Evolutionary conservation across 164 flowering plant species (phyloP), one percentile per base, ranked within the genome.

Genomic region (Akebia trifoliata): DNA sequence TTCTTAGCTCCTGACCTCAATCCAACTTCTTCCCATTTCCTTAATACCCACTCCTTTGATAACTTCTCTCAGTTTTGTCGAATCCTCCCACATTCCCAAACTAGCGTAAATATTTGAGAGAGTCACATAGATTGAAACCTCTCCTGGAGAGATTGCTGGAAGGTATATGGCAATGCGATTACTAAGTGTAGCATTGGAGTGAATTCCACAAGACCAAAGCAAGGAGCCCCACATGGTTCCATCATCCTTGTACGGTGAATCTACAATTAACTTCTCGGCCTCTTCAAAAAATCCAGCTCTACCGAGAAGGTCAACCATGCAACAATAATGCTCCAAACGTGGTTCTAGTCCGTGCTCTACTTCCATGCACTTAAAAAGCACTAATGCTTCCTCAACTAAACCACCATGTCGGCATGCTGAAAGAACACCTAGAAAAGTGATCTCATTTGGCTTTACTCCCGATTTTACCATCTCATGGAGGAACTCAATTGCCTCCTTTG

Each of bases 241-340:
- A 45, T 70, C 53, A 4, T 63, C 60, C 30, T 57, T 51, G 65
- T 50, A 65, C 54, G 74, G 74, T 63, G 62, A 61, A 43, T 30
- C 32, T 18, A 26, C 30, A 50, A 70, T 57, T 56, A 70, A 39
- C 26, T 28, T 57, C 48, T 70, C 60, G 43, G 60, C 74, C 60
- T 65, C 69, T 53, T 57, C 47, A 25, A 70, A 70, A 29, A 20
- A 47, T 11, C 67, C 69, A 39, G 70, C 70, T 28, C 56, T 59
- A 44, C 74, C 66, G 29, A 70, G 69, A 52, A 70, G 69, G 38
- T 65, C 74, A 61, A 70, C 53, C 67, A 70, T 65, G 49, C 66
- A 65, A 47, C 63, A 57, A 40, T 65, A 70, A 53, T 65, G 74
- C 51, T 70, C 74, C 30, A 45, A 45, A 54, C 59, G 4, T 21